phyloP scores from a whole-genome alignment of 1,284 basidiomycete species.

The Tilletia walkeri region DNA sequence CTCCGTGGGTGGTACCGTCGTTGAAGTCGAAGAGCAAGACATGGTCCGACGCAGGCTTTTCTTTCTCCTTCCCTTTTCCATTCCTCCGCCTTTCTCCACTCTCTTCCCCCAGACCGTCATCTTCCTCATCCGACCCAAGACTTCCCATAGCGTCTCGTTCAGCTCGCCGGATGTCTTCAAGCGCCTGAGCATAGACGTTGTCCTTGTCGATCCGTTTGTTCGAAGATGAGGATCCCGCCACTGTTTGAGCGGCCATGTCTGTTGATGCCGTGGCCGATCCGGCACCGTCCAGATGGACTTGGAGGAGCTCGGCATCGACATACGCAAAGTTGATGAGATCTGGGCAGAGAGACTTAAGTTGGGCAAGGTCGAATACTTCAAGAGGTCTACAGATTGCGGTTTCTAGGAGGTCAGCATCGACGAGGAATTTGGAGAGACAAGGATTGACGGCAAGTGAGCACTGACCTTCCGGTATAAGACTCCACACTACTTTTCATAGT shows the following conservation, averaged over 20 bases:
- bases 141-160: background rate
- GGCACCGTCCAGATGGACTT: conserved; percentile 61
- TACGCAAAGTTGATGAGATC: conserved; percentile 79
- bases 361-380: conserved; percentile 74
- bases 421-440: background rate
- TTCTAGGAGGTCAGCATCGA: background rate
- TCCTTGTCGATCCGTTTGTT: conserved; percentile 22
- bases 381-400: conserved; percentile 64
- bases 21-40: conserved; percentile 57
- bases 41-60: conserved; percentile 44
- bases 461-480: conserved; percentile 68
- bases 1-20: conserved; percentile 52
- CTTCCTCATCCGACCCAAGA: background rate
- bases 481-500: conserved; percentile 75
- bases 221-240: conserved; percentile 18
- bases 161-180: conserved; percentile 25
- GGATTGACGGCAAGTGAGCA: background rate
- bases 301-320: conserved; percentile 68
- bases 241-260: conserved; percentile 21
- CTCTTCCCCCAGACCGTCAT: background rate
- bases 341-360: conserved; percentile 84
- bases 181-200: conserved; percentile 35
- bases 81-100: conserved; percentile 16
- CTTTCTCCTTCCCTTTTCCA: conserved; percentile 33
- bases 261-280: conserved; percentile 22